Conservation (phyloP, 768 basidiomycete genomes). For the Kwoniella heveanensis region DNA sequence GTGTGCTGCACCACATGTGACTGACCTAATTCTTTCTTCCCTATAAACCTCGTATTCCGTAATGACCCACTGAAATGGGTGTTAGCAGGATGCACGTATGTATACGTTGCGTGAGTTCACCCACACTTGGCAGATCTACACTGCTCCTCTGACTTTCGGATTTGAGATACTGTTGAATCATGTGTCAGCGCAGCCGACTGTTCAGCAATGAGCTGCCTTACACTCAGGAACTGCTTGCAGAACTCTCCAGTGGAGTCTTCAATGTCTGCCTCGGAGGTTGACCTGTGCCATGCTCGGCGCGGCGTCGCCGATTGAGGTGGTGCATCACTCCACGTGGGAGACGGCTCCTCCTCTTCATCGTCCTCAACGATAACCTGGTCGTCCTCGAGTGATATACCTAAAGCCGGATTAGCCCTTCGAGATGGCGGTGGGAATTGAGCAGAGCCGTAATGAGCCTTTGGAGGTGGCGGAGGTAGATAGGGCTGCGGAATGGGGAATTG, state of each 20-base stretch:
- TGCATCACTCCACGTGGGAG: constrained; percentile 4
- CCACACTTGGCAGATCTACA: constrained; percentile 45
- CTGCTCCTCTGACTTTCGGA: constrained; percentile 17
- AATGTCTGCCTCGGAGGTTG: constrained; percentile 1
- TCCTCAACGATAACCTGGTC: background rate
- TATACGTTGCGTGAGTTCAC: too few species aligned
- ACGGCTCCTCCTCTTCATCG: background rate
- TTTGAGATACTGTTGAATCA: constrained; percentile 3
- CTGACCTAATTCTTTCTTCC: constrained; percentile 64
- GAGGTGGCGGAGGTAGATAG: background rate
- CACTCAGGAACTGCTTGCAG: constrained; percentile 14
- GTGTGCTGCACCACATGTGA: background rate
- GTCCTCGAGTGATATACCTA: background rate
- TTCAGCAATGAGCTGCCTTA: background rate
- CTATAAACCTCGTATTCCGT: constrained; percentile 65
- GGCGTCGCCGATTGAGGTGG: background rate
- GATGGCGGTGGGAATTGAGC: background rate
- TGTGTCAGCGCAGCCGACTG: background rate
- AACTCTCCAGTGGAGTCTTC: constrained; percentile 9
- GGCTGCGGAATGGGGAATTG: constrained; percentile 13
- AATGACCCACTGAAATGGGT: constrained; percentile 60
- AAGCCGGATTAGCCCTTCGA: background rate
- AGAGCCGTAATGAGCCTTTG: background rate
- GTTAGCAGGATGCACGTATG: constrained; percentile 68
- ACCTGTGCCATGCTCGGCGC: constrained; percentile 8